phyloP scores from a whole-genome alignment of 169 alveolate species.

The Babesia bigemina region DNA sequence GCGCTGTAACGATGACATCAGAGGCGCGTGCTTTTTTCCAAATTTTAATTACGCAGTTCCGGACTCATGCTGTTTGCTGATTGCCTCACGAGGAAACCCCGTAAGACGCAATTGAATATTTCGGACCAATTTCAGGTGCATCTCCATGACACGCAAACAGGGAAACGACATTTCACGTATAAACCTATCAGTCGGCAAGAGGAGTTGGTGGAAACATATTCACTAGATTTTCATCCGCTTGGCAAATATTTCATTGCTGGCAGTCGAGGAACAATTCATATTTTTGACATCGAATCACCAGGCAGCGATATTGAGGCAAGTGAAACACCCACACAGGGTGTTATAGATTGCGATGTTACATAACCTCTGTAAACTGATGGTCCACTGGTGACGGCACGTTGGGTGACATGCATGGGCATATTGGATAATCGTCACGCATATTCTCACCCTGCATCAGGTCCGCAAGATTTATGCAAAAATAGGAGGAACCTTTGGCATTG shows the following conservation, averaged over 20 bases:
- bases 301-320: conserved; percentile 61
- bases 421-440: too few species aligned
- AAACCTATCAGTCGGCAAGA: conserved; percentile 45
- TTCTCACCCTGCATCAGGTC: conserved; percentile 18
- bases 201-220: conserved; percentile 58
- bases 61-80: conserved; percentile 54
- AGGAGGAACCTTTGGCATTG: conserved; percentile 46
- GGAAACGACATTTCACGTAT: conserved; percentile 57
- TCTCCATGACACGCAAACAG: conserved; percentile 45
- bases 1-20: conserved; percentile 38
- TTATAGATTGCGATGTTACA: background rate
- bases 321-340: too few species aligned
- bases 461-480: conserved; percentile 36
- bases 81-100: conserved; percentile 55
- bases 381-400: background rate
- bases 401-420: too few species aligned
- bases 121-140: conserved; percentile 21
- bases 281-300: conserved; percentile 66
- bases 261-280: conserved; percentile 31
- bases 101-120: conserved; percentile 18
- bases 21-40: conserved; percentile 64
- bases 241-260: conserved; percentile 64
- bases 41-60: conserved; percentile 31
- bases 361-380: background rate
- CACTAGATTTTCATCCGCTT: conserved; percentile 64